These are phyloP conservation scores for Neurospora sp. DNA, from an alignment of 495 filamentous ascomycete genomes.

Conservation along the genomic window DNA sequence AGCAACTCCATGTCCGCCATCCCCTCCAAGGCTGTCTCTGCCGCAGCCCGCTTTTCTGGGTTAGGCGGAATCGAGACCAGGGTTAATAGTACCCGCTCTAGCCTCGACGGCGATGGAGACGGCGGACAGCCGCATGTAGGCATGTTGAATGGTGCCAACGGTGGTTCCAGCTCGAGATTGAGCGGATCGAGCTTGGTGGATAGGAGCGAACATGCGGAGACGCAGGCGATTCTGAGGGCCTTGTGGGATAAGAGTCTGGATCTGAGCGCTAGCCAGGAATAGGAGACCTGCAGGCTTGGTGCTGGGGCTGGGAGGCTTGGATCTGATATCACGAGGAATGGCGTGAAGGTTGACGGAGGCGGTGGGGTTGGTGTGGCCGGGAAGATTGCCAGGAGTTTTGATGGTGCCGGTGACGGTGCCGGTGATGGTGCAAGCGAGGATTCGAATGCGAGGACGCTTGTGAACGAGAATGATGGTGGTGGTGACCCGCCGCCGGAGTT, in stretches of 20 bases:
- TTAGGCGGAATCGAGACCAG: not conserved
- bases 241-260: conserved; percentile 48
- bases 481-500: not conserved
- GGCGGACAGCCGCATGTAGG: not conserved
- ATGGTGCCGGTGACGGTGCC: not conserved
- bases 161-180: conserved; percentile 22
- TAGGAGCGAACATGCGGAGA: conserved; percentile 33
- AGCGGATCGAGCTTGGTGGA: conserved; percentile 35
- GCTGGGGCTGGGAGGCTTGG: not conserved
- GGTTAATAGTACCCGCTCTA: conserved; percentile 24
- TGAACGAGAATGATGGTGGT: not conserved
- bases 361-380: not conserved
- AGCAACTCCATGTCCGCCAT: conserved; percentile 5
- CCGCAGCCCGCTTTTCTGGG: not conserved
- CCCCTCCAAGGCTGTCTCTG: not conserved
- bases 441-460: not conserved
- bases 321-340: not conserved
- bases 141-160: not conserved
- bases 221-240: conserved; percentile 36
- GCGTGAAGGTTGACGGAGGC: not conserved
- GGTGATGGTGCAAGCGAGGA: not conserved
- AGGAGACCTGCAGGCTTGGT: conserved; percentile 6
- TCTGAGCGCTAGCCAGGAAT: conserved; percentile 42
- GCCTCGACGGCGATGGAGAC: conserved; percentile 25
- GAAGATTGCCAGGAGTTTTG: not conserved